Conservation (phyloP, 345 rosid species). For the Cardamine resedifolia region DNA sequence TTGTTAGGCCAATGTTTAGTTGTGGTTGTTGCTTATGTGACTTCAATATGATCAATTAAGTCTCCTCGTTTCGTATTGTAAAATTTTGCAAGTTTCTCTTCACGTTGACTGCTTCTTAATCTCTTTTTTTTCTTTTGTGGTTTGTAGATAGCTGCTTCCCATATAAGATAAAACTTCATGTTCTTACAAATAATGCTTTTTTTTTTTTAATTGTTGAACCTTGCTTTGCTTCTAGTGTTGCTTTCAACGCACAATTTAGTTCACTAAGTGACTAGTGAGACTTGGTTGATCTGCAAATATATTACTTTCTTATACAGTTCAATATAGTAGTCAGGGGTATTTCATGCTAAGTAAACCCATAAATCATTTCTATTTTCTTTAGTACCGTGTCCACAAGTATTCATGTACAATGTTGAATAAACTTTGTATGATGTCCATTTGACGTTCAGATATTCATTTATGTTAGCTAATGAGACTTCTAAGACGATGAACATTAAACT, state of each 20-base stretch:
- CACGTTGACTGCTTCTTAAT: background rate
- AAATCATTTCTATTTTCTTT: background rate
- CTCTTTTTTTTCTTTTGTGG: background rate
- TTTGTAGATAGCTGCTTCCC: constrained; percentile 6
- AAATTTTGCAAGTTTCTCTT: background rate
- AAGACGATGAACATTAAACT: background rate
- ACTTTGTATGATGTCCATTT: background rate
- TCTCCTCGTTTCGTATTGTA: background rate
- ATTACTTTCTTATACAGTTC: background rate
- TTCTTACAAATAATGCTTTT: background rate
- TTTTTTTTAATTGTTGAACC: background rate
- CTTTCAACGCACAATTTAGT: background rate
- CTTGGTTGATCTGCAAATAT: background rate
- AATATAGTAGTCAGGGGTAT: background rate
- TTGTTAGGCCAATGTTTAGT: constrained; percentile 7
- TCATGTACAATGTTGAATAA: background rate
- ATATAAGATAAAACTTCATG: background rate
- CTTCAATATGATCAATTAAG: background rate
- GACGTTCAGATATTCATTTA: background rate
- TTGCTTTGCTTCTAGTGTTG: background rate
- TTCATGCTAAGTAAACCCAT: background rate
- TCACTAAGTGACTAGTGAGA: background rate
- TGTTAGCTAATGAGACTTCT: background rate
- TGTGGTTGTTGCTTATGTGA: background rate
- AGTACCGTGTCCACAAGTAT: background rate